phyloP scores from a whole-genome alignment of 441 rosid genomes.

The Geranium incanum region DNA sequence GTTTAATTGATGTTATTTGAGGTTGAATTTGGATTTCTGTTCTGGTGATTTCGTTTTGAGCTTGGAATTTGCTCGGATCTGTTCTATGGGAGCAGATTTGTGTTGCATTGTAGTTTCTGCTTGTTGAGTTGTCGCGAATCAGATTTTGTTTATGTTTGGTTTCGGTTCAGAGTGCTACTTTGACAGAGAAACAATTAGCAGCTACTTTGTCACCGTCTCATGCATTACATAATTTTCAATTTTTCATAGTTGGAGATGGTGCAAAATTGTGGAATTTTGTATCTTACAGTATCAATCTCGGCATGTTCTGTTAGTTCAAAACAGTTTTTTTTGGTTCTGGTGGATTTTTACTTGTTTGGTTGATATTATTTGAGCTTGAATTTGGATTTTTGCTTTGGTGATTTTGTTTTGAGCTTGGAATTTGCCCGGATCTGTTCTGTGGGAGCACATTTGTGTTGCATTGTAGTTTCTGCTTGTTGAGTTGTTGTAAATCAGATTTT shows the following conservation, averaged over 20 bases:
- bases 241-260: not conserved
- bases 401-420: not conserved
- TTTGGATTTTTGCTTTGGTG: not conserved
- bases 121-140: not conserved
- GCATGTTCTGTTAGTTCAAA: not conserved
- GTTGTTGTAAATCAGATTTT: not conserved
- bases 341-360: not conserved
- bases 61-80: not conserved
- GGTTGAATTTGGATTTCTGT: not conserved
- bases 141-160: not conserved
- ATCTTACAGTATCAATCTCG: not conserved
- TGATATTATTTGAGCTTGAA: not conserved
- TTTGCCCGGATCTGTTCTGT: not conserved
- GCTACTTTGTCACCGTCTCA: too few species aligned
- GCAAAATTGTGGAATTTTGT: not conserved
- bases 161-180: too few species aligned
- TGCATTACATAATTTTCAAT: not conserved
- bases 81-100: not conserved
- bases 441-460: not conserved
- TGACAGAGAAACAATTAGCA: too few species aligned
- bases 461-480: not conserved
- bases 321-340: not conserved
- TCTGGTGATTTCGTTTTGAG: not conserved
- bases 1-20: not conserved
- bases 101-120: not conserved